Evolutionary conservation across 208 protist species (phyloP), one percentile per base, ranked within the genome.

Genomic region (Trypanosoma lewisi): DNA sequence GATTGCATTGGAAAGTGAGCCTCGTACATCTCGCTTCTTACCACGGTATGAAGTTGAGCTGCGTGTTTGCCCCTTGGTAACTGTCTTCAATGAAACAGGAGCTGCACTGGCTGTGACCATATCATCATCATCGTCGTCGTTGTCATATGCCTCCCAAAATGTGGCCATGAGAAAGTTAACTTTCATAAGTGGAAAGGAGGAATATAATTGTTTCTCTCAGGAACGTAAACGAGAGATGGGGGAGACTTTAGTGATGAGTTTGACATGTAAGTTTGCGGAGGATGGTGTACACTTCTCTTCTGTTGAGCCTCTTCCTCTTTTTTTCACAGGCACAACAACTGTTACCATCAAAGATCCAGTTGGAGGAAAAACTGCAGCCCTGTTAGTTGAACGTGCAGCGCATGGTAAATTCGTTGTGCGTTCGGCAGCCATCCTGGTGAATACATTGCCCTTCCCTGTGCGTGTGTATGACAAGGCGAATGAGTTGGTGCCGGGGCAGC

Each of bases 1-100:
- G 44, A n/a, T 78, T 33, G 58, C 73, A 19, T 28, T 55, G 19
- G 67, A 78, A 51, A 63, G 31, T 41, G 19, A 23, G 33, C 68
- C 34, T n/a, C 68, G 76, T 28, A 66, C 57, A 0, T 63, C 53
- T 42, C 54, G 39, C 19, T 55, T 75, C 9, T 50, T 77, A 25
- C 57, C 63, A 2, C 68, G 70, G 28, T 78, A 74, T 62, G 77
- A 83, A 21, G 67, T 83, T 16, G 41, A 59, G 33, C 21, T 78
- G n/a, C 33, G 52, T 30, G 11, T 83, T 19, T 63, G 57, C 21
- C 77, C 77, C 9, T 28, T 75, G 8, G 36, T 66, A 2, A 63
- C 68, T 39, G 41, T 83, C 14, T 19, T 78, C 16, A 83, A 83
- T 63, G 33, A 66, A 52, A 76, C 65, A 17, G 77, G 72, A 0